Conservation (phyloP, 306 rosid species). For the Casuarina cunninghamiana region DNA sequence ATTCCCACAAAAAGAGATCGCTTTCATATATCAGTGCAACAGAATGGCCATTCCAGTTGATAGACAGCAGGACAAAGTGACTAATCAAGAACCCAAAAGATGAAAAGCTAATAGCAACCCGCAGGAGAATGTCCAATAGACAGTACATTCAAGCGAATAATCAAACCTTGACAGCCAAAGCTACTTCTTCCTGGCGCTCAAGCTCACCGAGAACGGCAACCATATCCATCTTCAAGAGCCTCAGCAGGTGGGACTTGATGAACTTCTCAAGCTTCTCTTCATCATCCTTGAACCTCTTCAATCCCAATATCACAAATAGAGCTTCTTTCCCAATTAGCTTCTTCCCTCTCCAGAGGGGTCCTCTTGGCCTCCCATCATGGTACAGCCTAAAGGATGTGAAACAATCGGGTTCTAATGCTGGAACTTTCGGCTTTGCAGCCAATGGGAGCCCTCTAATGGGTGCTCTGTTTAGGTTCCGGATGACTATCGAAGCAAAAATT, state of each 20-base stretch:
- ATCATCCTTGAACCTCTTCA: conserved; percentile 79
- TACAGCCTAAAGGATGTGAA: conserved; percentile 47
- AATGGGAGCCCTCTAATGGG: conserved; percentile 18
- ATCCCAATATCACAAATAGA: conserved; percentile 62
- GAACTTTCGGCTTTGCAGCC: conserved; percentile 15
- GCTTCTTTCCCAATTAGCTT: conserved; percentile 92
- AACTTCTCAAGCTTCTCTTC: conserved; percentile 73
- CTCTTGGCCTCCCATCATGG: conserved; percentile 96
- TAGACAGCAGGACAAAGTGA: background rate
- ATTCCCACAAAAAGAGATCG: background rate
- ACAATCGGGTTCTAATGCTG: conserved; percentile 21
- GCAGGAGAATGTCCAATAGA: background rate
- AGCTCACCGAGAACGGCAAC: conserved; percentile 82
- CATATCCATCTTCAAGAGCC: conserved; percentile 85
- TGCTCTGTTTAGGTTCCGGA: conserved; percentile 23
- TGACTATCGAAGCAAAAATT: conserved; percentile 29
- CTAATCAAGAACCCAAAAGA: conserved; percentile 1
- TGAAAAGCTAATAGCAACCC: background rate
- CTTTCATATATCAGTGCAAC: background rate
- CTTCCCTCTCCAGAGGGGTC: conserved; percentile 95
- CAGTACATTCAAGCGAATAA: conserved; percentile 1
- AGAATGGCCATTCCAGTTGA: background rate
- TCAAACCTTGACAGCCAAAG: conserved; percentile 74
- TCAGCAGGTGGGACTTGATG: conserved; percentile 56
- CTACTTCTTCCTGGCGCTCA: conserved; percentile 89